These are phyloP conservation scores for Lachnellula cervina DNA, from an alignment of 2,329 filamentous ascomycete genomes.

Conservation along the genomic window DNA sequence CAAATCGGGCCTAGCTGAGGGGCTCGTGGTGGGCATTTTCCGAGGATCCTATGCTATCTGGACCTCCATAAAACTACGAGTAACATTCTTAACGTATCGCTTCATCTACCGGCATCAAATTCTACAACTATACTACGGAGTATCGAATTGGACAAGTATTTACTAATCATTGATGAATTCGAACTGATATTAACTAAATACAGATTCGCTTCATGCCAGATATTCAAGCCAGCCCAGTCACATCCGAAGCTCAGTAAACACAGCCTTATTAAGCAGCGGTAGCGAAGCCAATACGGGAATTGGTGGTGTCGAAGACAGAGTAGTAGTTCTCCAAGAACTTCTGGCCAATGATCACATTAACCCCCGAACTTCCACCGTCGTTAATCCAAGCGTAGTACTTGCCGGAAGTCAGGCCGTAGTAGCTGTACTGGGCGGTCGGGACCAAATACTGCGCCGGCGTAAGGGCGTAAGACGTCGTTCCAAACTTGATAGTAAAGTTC, in stretches of 20 bases:
- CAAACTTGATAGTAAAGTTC: conserved; percentile 29
- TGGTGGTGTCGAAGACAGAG: conserved; percentile 26
- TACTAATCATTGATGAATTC: no score
- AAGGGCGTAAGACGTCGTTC: conserved; percentile 26
- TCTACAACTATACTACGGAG: no score
- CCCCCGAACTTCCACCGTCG: conserved; percentile 25
- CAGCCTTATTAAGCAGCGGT: conserved; percentile 18
- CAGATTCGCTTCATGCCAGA: no score
- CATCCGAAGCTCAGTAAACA: not conserved
- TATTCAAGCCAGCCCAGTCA: no score
- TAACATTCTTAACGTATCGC: no score
- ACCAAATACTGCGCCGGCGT: conserved; percentile 28
- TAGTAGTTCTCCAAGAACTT: conserved; percentile 32
- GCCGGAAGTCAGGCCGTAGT: conserved; percentile 21
- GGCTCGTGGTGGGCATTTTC: no score
- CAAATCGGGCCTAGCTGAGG: no score
- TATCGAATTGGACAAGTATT: no score
- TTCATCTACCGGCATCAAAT: no score
- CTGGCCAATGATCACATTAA: conserved; percentile 29
- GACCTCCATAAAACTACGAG: no score
- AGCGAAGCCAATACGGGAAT: conserved; percentile 23
- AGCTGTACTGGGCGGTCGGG: conserved; percentile 24
- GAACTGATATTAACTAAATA: no score
- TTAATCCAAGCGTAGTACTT: conserved; percentile 31
- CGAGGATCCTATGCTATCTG: no score